These are phyloP conservation scores for Fusarium secorum DNA, from an alignment of 2,329 filamentous ascomycete genomes.

Conservation along the genomic window DNA sequence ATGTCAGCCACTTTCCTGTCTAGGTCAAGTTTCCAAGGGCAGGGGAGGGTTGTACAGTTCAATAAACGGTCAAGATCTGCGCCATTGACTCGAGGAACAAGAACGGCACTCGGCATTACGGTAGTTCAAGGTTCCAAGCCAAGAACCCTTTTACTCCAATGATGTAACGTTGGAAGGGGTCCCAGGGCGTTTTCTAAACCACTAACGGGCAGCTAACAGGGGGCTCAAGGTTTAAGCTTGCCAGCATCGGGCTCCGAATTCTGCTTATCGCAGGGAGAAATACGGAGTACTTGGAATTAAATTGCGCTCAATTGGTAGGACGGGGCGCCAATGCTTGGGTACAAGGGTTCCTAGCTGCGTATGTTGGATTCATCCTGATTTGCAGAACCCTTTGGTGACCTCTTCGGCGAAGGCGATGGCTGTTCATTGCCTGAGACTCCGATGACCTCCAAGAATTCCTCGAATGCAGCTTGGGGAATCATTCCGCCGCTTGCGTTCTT, in stretches of 20 bases:
- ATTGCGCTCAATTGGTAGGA: neutral
- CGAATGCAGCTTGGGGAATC: conserved; percentile 66
- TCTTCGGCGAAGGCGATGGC: conserved; percentile 44
- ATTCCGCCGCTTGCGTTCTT: conserved; percentile 74
- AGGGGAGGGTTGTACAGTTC: conserved; percentile 8
- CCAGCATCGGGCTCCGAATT: neutral
- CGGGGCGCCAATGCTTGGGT: neutral
- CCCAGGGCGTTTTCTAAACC: neutral
- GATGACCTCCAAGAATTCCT: conserved; percentile 68
- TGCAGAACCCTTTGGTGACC: conserved; percentile 30
- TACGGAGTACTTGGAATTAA: neutral
- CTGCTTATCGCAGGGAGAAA: neutral
- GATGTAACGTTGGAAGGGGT: neutral
- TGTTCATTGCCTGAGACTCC: conserved; percentile 58
- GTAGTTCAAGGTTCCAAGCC: neutral
- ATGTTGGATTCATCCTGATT: conserved; percentile 58
- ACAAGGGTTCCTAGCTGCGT: neutral
- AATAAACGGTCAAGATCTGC: conserved; percentile 15
- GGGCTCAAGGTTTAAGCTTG: neutral
- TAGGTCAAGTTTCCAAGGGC: neutral
- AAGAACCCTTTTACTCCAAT: neutral
- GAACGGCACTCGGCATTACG: neutral
- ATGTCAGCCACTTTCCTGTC: conserved; percentile 16
- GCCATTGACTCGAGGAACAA: neutral
- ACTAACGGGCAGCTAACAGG: neutral